These are phyloP conservation scores for Corynascus novoguineensis DNA, from an alignment of 495 filamentous ascomycete genomes.

Conservation along the genomic window DNA sequence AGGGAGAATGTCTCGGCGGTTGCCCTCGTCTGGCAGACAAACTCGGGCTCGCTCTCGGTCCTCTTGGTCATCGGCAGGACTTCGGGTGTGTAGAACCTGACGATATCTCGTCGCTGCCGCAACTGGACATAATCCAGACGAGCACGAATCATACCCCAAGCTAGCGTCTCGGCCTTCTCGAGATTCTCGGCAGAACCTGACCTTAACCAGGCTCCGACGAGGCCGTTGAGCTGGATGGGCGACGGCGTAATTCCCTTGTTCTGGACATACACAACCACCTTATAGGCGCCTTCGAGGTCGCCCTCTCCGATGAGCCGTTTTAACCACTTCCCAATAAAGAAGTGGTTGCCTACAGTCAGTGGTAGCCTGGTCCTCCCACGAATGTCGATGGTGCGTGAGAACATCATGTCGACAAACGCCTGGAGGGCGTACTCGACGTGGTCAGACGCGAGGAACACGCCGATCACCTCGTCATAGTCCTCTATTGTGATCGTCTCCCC, in stretches of 20 bases:
- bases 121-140: slow-evolving; percentile 54
- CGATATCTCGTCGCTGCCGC: slow-evolving; percentile 18
- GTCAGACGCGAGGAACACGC: slow-evolving; percentile 55
- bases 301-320: slow-evolving; percentile 71
- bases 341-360: slow-evolving; percentile 61
- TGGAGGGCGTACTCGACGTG: slow-evolving; percentile 59
- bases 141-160: slow-evolving; percentile 69
- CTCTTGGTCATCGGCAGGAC: slow-evolving; percentile 32
- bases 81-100: slow-evolving; percentile 19
- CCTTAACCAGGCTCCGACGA: slow-evolving; percentile 69
- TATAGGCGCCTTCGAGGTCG: slow-evolving; percentile 60
- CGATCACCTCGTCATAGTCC: slow-evolving; percentile 67
- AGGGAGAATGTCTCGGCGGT: slow-evolving; percentile 73
- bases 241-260: slow-evolving; percentile 58
- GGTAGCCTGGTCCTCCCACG: slow-evolving; percentile 48
- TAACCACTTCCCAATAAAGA: slow-evolving; percentile 77
- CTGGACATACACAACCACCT: slow-evolving; percentile 64
- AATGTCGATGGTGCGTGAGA: slow-evolving; percentile 48
- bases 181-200: slow-evolving; percentile 47
- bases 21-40: slow-evolving; percentile 41
- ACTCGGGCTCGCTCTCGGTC: slow-evolving; percentile 24
- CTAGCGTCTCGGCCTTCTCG: slow-evolving; percentile 61
- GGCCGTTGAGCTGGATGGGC: slow-evolving; percentile 65
- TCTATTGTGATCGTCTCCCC: slow-evolving; percentile 60
- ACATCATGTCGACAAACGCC: slow-evolving; percentile 82